These are phyloP conservation scores for Tricholomella constricta DNA, from an alignment of 768 basidiomycete species.

Conservation along the genomic window DNA sequence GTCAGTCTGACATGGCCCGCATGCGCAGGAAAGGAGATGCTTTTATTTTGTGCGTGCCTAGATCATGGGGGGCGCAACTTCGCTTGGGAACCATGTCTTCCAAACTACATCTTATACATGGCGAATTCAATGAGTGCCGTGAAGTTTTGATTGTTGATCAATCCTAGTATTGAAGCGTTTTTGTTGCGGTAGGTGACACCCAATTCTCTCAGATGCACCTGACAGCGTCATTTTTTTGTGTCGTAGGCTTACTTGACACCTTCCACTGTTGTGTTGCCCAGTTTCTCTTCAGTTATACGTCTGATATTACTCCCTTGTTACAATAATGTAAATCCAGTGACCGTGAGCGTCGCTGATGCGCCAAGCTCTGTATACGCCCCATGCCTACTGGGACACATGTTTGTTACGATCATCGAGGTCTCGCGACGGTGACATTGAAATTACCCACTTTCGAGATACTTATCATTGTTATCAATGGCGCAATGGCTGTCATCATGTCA, in stretches of 20 bases:
- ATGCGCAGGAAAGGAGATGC: conserved; percentile 1
- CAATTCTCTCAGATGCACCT: no score
- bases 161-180: no score
- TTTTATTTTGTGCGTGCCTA: neutral
- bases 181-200: no score
- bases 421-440: neutral
- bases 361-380: neutral
- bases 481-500: neutral
- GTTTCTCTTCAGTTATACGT: no score
- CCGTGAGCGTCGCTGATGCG: conserved; percentile 8
- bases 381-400: neutral
- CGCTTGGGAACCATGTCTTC: no score
- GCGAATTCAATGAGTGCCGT: no score
- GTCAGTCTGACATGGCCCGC: neutral
- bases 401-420: neutral
- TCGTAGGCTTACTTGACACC: no score
- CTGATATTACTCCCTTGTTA: neutral
- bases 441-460: conserved; percentile 8
- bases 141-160: no score
- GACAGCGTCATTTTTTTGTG: no score
- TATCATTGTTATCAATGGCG: neutral
- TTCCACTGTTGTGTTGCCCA: no score
- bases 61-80: neutral
- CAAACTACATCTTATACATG: no score
- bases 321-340: neutral